Percentiles rank a stretch among this genome's conserved stretches.
Evolutionary conservation across 192 early-diverging fungal genomes (phyloP).

Genomic region (Helicostylum pulchrum): DNA sequence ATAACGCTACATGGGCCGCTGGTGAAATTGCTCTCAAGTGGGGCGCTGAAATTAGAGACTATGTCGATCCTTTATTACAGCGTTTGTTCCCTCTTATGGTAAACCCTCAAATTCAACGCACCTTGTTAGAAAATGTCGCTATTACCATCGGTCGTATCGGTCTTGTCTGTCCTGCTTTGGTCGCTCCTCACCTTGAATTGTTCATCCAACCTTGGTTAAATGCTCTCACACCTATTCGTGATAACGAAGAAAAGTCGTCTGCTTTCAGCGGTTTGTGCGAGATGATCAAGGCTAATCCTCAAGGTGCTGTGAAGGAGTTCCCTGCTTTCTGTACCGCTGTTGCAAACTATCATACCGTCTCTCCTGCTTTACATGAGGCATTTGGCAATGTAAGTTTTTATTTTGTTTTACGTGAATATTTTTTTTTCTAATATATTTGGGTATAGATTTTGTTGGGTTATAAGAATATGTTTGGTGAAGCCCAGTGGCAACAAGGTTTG

Average conservation of each 20-base stretch:
- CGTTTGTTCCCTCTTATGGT: constrained; percentile 83
- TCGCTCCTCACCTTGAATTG: constrained; percentile 80
- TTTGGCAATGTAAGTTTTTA: constrained; percentile 57
- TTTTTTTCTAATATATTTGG: not conserved
- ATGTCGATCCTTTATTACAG: constrained; percentile 75
- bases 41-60: constrained; percentile 76
- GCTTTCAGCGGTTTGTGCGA: constrained; percentile 95
- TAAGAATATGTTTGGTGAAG: constrained; percentile 59
- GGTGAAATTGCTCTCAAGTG: constrained; percentile 94
- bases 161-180: constrained; percentile 73
- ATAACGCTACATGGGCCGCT: constrained; percentile 97
- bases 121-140: constrained; percentile 92
- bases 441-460: constrained; percentile 65
- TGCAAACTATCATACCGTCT: constrained; percentile 70
- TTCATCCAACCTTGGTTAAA: constrained; percentile 87
- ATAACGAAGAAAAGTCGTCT: constrained; percentile 95
- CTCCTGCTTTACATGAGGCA: constrained; percentile 55
- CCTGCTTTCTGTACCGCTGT: constrained; percentile 79
- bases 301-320: constrained; percentile 71
- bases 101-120: constrained; percentile 60
- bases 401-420: not conserved
- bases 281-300: constrained; percentile 88
- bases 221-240: constrained; percentile 75
- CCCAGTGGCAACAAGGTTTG: constrained; percentile 54
- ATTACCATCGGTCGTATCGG: constrained; percentile 98